Base-by-base conservation (phyloP, 495 filamentous ascomycete genomes). In the Trichoderma gamsii region DNA sequence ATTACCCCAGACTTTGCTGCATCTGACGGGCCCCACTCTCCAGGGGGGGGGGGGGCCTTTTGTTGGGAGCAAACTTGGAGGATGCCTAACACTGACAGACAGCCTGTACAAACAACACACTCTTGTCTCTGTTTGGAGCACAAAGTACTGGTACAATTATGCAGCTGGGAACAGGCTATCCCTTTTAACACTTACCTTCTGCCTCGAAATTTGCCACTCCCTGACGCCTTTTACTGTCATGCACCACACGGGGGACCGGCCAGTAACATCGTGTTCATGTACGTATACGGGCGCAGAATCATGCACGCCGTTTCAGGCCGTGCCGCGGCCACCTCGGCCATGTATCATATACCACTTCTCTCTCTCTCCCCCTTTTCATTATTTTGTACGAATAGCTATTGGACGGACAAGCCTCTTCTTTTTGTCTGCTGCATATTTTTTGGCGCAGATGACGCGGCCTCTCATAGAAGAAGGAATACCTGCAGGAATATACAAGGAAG, bases 1-100 rank as follows among this genome's bases (percentile, higher is more conserved):
- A 29, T 61, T 61, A 61, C 56, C 56, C 56, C 56, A 61, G 23
- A 61, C 56, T 61, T 32, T 61, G 56, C 23, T 61, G 9, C 56
- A 61, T 61, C 56, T 61, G 23, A 61, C 56, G 23, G 56, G 56
- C 56, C 16, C 56, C 56, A 32, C 23, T 32, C 25, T n/a, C 56
- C 56, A 61, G 23, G 8, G n/a, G n/a, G n/a, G n/a, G n/a, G n/a
- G n/a, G n/a, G 56, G 56, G 7, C n/a, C 56, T 61, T 61, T 61
- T 61, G 56, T 61, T 61, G 56, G 56, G 56, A 32, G 25, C 56
- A 61, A 21, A 61, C 27, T 25, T 61, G 56, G 56, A 61, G 21
- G 44, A n/a, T 12, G 51, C 51, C 51, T 56, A 25, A 56, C 51
- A 2, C 56, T 25, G 56, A 61, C 56, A 23, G 8, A 61, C 56